Percentiles rank a stretch among this genome's conserved stretches.
Conservation (phyloP, 768 basidiomycete genomes). For the Rhodotorula sphaerocarpa region DNA sequence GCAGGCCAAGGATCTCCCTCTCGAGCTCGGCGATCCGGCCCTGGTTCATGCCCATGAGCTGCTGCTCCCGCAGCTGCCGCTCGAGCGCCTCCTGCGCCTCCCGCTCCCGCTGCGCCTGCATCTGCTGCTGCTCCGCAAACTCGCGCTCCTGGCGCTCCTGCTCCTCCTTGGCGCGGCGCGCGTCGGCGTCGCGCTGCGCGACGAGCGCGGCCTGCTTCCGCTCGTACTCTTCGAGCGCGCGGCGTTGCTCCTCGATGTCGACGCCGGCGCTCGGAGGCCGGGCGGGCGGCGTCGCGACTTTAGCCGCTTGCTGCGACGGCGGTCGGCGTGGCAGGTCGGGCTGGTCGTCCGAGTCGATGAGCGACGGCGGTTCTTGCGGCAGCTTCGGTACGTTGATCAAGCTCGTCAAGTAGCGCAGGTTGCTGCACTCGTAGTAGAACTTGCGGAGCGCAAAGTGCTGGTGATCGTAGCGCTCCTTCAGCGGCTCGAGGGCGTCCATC, state of each 20-base stretch:
- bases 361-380: conserved; percentile 92
- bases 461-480: conserved; percentile 74
- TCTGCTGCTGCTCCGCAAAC: conserved; percentile 76
- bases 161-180: conserved; percentile 64
- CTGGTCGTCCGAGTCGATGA: conserved; percentile 66
- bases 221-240: conserved; percentile 92
- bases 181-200: conserved; percentile 71
- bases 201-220: conserved; percentile 84
- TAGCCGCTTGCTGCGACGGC: conserved; percentile 47
- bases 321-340: conserved; percentile 82
- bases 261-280: conserved; percentile 60
- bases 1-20: conserved; percentile 79
- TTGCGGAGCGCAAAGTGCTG: conserved; percentile 91
- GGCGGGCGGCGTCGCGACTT: conserved; percentile 57
- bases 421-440: conserved; percentile 99
- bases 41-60: conserved; percentile 58
- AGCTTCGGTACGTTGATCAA: conserved; percentile 97
- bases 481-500: conserved; percentile 75
- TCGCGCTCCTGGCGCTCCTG: conserved; percentile 74
- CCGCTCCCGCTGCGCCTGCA: conserved; percentile 80
- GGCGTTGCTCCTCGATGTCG: conserved; percentile 76
- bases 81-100: conserved; percentile 76
- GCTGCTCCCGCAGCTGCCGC: conserved; percentile 62
- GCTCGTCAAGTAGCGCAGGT: conserved; percentile 93
- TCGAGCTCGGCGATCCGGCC: conserved; percentile 75